Percentiles rank a stretch among this genome's conserved stretches.
Evolutionary conservation across 768 basidiomycete genomes (phyloP).

Genomic region (Lentinula detonsa): DNA sequence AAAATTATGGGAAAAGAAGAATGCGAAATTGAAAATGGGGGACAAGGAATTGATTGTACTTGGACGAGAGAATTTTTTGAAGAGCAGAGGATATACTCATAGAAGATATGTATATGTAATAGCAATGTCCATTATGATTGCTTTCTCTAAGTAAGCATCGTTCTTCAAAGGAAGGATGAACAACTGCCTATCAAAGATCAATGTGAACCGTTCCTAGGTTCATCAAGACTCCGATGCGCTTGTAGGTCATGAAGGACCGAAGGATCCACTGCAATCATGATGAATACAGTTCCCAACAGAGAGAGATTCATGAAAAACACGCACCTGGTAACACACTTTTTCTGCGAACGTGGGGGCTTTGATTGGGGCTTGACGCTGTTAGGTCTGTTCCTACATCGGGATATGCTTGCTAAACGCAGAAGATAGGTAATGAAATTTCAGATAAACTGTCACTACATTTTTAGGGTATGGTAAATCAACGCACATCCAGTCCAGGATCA

Average conservation of each 20-base stretch:
- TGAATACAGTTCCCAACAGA: constrained; percentile 9
- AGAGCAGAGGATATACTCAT: background rate
- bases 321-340: constrained; percentile 92
- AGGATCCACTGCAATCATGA: constrained; percentile 62
- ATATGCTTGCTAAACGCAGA: constrained; percentile 47
- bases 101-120: background rate
- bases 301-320: constrained; percentile 16
- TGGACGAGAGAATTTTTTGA: background rate
- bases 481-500: constrained; percentile 82
- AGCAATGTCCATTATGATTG: background rate
- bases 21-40: background rate
- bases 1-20: too few relatives aligned
- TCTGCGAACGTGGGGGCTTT: constrained; percentile 81
- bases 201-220: constrained; percentile 18
- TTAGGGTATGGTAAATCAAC: constrained; percentile 22
- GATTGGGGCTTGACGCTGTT: constrained; percentile 39
- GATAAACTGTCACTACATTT: background rate
- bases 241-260: constrained; percentile 84
- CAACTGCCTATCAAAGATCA: background rate
- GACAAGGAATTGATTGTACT: background rate
- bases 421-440: background rate
- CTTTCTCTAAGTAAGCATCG: background rate
- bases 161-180: background rate
- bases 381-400: constrained; percentile 62
- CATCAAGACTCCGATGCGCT: constrained; percentile 79